Conservation (phyloP, 768 basidiomycete species). For the Mycena indigotica region DNA sequence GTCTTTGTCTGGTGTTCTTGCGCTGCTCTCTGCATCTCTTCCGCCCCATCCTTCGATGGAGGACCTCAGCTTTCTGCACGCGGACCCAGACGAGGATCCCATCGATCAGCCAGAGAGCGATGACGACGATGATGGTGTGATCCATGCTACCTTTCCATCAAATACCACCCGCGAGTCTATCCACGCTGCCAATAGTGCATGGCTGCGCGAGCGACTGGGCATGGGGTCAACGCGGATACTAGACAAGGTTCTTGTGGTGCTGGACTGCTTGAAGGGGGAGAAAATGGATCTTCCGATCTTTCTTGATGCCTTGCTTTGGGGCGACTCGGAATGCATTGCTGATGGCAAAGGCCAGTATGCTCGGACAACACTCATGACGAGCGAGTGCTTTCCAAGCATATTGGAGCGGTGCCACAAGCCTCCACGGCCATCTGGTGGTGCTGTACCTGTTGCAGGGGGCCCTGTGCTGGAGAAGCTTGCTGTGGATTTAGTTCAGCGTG, state of each 20-base stretch:
- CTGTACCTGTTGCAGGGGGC: conserved; percentile 2
- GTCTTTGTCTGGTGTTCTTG: neutral
- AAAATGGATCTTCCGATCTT: conserved; percentile 2
- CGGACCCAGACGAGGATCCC: neutral
- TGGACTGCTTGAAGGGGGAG: neutral
- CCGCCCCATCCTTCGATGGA: neutral
- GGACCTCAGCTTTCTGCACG: neutral
- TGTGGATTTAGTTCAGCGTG: neutral
- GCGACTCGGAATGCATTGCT: conserved; percentile 14
- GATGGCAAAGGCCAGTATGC: conserved; percentile 16
- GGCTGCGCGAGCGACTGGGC: neutral
- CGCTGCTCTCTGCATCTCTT: neutral
- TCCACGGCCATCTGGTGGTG: neutral
- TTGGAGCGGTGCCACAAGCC: neutral
- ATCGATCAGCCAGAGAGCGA: neutral
- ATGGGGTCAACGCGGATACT: neutral
- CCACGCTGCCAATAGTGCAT: neutral
- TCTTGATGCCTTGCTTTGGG: conserved; percentile 24
- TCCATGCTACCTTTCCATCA: neutral
- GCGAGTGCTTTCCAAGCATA: neutral
- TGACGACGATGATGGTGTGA: neutral
- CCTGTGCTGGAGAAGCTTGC: conserved; percentile 15
- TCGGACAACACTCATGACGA: conserved; percentile 4
- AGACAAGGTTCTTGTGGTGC: neutral
- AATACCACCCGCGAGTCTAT: neutral